Evolutionary conservation across 257 asterid genomes (phyloP).

Genomic region (Dorcoceras hygrometricum): DNA sequence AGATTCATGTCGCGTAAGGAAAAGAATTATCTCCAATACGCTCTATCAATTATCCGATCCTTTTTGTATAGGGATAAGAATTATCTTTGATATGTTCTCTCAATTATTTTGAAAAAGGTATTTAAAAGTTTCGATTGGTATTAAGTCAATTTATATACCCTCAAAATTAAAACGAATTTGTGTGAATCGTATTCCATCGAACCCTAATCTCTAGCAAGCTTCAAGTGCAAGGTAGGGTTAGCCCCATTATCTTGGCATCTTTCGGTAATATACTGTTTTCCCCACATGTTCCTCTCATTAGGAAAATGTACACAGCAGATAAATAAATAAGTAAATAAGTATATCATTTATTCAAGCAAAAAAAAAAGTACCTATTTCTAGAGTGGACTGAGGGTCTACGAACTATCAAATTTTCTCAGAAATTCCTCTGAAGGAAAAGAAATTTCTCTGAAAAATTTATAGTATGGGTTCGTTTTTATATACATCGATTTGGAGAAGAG

Average conservation of each 20-base stretch:
- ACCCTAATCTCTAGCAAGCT: conserved; percentile 14
- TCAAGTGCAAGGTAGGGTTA: conserved; percentile 22
- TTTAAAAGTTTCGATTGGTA: background rate
- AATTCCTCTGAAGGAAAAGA: too few species aligned
- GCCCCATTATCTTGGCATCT: background rate
- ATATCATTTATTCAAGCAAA: too few species aligned
- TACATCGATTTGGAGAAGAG: too few species aligned
- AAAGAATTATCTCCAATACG: background rate
- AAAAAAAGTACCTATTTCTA: too few species aligned
- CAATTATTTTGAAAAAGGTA: background rate
- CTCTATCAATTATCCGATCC: background rate
- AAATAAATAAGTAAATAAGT: too few species aligned
- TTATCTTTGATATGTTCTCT: too few species aligned
- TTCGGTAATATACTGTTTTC: background rate
- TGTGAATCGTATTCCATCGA: conserved; percentile 26
- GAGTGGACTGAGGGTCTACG: too few species aligned
- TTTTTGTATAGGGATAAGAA: background rate
- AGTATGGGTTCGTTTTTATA: too few species aligned
- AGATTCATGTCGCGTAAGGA: background rate
- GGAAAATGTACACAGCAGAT: too few species aligned
- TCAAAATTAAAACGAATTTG: too few species aligned
- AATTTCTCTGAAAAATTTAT: too few species aligned
- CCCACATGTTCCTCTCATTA: conserved; percentile 6
- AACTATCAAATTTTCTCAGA: too few species aligned
- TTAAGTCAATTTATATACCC: background rate